These are phyloP conservation scores for Raffaelea arxii DNA, from an alignment of 2,329 filamentous ascomycete species.

Conservation along the genomic window DNA sequence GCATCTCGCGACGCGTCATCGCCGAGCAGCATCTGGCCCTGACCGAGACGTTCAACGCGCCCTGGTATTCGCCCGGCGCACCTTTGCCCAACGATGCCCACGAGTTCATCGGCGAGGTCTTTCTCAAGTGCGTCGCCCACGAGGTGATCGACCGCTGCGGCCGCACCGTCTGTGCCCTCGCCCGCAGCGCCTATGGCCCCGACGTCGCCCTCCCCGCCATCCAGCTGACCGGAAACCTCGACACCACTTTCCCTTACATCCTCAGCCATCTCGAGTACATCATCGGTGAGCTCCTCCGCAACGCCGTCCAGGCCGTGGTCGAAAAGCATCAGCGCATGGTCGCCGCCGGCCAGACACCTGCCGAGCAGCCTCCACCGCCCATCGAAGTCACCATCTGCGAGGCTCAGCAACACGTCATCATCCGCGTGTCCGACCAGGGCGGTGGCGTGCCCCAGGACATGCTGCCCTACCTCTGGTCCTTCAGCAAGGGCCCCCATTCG, in stretches of 20 bases:
- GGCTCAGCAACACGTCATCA: constrained; percentile 87
- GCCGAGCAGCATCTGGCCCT: constrained; percentile 94
- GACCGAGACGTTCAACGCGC: constrained; percentile 85
- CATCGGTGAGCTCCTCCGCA: constrained; percentile 85
- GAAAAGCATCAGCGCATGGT: constrained; percentile 50
- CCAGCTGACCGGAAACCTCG: constrained; percentile 71
- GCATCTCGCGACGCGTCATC: constrained; percentile 92
- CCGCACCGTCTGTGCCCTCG: constrained; percentile 63
- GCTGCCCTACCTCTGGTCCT: constrained; percentile 89
- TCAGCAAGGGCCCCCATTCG: constrained; percentile 81
- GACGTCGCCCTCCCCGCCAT: constrained; percentile 69
- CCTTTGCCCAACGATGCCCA: constrained; percentile 49
- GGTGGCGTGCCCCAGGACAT: constrained; percentile 82
- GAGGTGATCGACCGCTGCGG: constrained; percentile 83
- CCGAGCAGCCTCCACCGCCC: constrained; percentile 49
- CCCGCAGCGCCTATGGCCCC: constrained; percentile 63
- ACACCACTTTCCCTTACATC: constrained; percentile 92
- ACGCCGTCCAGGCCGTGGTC: constrained; percentile 86
- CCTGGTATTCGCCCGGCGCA: constrained; percentile 78
- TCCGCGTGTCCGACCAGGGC: constrained; percentile 89
- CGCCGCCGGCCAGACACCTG: not conserved
- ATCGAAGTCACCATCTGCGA: constrained; percentile 95
- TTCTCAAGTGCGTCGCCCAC: constrained; percentile 82
- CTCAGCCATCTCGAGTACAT: constrained; percentile 96
- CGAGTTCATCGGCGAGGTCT: constrained; percentile 92